A percentile compares a stretch with the other conserved stretches of the same genome.
Evolutionary conservation across 352 stramenopile genomes (phyloP).

Genomic region (Pythium aquatile): DNA sequence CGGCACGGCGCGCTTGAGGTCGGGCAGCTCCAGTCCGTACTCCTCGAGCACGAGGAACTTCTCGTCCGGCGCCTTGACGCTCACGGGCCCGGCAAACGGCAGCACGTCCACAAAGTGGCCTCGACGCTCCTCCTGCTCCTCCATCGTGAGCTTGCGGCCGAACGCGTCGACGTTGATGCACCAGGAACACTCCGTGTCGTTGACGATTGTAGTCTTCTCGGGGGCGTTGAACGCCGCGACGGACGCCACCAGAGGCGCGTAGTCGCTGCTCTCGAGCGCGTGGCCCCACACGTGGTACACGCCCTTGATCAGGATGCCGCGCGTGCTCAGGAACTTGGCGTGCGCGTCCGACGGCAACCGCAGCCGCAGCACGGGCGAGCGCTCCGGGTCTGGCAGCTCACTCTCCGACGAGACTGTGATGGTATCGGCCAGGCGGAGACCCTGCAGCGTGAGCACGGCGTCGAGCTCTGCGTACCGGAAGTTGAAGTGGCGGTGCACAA

Average conservation of each 20-base stretch:
- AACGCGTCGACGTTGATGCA: conserved; percentile 79
- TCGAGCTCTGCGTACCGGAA: conserved; percentile 84
- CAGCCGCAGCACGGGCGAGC: conserved; percentile 63
- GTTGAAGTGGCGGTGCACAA: conserved; percentile 81
- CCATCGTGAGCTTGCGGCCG: conserved; percentile 77
- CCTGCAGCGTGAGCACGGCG: conserved; percentile 65
- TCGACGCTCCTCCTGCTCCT: conserved; percentile 51
- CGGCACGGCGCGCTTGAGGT: conserved; percentile 33
- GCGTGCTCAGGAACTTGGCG: conserved; percentile 77
- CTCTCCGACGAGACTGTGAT: conserved; percentile 31
- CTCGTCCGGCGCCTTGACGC: conserved; percentile 63
- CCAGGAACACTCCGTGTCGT: conserved; percentile 53
- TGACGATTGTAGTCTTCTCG: conserved; percentile 47
- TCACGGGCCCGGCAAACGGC: conserved; percentile 66
- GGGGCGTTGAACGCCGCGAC: conserved; percentile 37
- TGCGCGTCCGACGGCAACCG: conserved; percentile 51
- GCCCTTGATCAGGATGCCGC: conserved; percentile 79
- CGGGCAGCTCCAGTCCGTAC: conserved; percentile 49
- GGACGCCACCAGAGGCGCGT: conserved; percentile 48
- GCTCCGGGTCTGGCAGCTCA: conserved; percentile 44
- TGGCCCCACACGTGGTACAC: conserved; percentile 82
- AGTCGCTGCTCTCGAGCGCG: conserved; percentile 25
- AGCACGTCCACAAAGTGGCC: conserved; percentile 52
- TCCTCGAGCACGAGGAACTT: conserved; percentile 81
- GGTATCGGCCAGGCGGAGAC: conserved; percentile 33